Conservation (phyloP, 1,284 basidiomycete species). For the Cryptococcus sp. region DNA sequence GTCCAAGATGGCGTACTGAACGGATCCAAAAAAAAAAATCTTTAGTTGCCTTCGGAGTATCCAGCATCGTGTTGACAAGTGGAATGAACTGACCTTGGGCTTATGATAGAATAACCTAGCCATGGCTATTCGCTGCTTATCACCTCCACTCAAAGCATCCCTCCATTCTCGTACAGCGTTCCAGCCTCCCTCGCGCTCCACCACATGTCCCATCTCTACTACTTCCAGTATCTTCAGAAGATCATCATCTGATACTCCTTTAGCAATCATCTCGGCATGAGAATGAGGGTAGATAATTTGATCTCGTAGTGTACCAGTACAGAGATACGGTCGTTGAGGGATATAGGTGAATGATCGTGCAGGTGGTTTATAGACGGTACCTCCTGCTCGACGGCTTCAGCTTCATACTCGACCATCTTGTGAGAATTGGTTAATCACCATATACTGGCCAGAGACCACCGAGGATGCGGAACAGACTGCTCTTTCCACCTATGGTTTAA, state of each 20-base stretch:
- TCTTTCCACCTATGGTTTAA: slow-evolving; percentile 73
- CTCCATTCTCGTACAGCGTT: slow-evolving; percentile 86
- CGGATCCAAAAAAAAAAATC: too few relatives aligned
- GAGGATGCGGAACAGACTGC: slow-evolving; percentile 87
- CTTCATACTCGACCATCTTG: background rate
- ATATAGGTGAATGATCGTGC: slow-evolving; percentile 90
- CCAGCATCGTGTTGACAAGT: background rate
- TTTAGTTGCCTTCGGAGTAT: background rate
- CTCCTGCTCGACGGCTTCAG: slow-evolving; percentile 57
- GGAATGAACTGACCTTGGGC: slow-evolving; percentile 66
- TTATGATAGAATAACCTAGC: slow-evolving; percentile 93
- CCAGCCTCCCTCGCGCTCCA: slow-evolving; percentile 97
- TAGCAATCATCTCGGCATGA: slow-evolving; percentile 60
- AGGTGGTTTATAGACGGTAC: slow-evolving; percentile 88
- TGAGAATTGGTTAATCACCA: slow-evolving; percentile 54
- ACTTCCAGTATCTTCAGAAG: slow-evolving; percentile 71
- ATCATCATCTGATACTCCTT: slow-evolving; percentile 73
- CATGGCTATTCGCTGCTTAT: slow-evolving; percentile 84
- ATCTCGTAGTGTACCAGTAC: slow-evolving; percentile 88
- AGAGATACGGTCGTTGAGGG: slow-evolving; percentile 93
- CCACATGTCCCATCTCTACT: slow-evolving; percentile 83
- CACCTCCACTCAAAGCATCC: slow-evolving; percentile 76
- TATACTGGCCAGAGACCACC: slow-evolving; percentile 98
- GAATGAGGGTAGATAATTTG: slow-evolving; percentile 83
- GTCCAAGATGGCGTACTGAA: slow-evolving; percentile 90